These are phyloP conservation scores for Pueraria montana DNA, from an alignment of 306 rosid genomes.

Conservation along the genomic window DNA sequence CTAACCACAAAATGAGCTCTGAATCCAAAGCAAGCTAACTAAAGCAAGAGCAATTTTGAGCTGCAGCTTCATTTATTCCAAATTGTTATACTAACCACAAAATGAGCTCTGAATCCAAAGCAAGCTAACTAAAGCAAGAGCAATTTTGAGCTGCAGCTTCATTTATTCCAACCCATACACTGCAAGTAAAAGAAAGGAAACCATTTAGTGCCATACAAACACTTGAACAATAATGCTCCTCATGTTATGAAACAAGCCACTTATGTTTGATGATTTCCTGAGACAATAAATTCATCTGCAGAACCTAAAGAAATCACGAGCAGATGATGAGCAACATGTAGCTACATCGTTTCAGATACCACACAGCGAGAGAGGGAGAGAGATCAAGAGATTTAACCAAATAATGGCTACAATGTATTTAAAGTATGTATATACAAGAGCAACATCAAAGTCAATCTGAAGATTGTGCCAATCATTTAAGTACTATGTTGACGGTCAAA, in stretches of 20 bases:
- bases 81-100: constrained; percentile 71
- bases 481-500: neutral
- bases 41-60: constrained; percentile 60
- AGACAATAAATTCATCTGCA: constrained; percentile 5
- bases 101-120: constrained; percentile 65
- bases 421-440: constrained; percentile 6
- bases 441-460: constrained; percentile 17
- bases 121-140: constrained; percentile 63
- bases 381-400: constrained; percentile 1
- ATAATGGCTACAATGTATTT: constrained; percentile 14
- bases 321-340: neutral
- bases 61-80: constrained; percentile 72
- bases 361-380: neutral
- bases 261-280: constrained; percentile 15
- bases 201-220: constrained; percentile 33
- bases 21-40: constrained; percentile 70
- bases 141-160: constrained; percentile 65
- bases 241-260: constrained; percentile 29
- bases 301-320: constrained; percentile 14
- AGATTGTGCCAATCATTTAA: constrained; percentile 21
- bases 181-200: constrained; percentile 43
- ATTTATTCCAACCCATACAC: constrained; percentile 65
- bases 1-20: constrained; percentile 73
- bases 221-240: constrained; percentile 32
- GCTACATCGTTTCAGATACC: neutral